These are phyloP conservation scores for Mallotus japonicus DNA, from an alignment of 441 rosid genomes.

Conservation along the genomic window DNA sequence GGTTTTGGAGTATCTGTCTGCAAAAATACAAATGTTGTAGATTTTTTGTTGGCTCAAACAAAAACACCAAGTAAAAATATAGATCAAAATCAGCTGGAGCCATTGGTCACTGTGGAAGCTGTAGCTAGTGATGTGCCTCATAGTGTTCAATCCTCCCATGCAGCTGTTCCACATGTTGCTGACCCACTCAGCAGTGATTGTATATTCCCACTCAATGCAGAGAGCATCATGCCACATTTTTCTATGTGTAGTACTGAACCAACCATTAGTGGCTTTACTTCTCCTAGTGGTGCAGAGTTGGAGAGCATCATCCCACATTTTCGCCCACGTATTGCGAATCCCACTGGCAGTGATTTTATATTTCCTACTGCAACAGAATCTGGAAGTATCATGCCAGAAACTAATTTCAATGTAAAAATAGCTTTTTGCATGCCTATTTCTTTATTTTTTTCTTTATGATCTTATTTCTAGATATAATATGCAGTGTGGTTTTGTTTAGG, in stretches of 20 bases:
- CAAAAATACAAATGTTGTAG: slow-evolving; percentile 28
- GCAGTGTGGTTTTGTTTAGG: slow-evolving; percentile 36
- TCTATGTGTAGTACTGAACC: slow-evolving; percentile 15
- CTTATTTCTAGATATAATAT: slow-evolving; percentile 18
- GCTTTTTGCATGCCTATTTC: not conserved
- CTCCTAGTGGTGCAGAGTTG: slow-evolving; percentile 25
- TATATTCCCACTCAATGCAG: not conserved
- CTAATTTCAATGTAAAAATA: slow-evolving; percentile 33
- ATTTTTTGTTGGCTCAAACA: slow-evolving; percentile 25
- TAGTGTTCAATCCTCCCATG: slow-evolving; percentile 28
- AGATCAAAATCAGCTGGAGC: slow-evolving; percentile 31
- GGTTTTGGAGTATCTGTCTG: slow-evolving; percentile 21
- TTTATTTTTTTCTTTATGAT: slow-evolving; percentile 1
- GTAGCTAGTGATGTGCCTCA: slow-evolving; percentile 18
- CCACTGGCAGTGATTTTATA: slow-evolving; percentile 29
- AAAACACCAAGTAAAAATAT: slow-evolving; percentile 28
- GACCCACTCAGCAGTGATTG: not conserved
- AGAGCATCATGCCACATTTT: slow-evolving; percentile 1
- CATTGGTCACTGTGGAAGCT: slow-evolving; percentile 24
- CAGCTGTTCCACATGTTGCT: slow-evolving; percentile 22
- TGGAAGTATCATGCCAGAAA: slow-evolving; percentile 23
- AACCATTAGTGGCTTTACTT: slow-evolving; percentile 29
- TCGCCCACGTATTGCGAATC: slow-evolving; percentile 24
- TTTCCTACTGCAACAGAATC: slow-evolving; percentile 30
- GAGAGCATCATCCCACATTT: slow-evolving; percentile 9